Conservation (phyloP, 108 stramenopile species). For the Parietichytrium sp. region DNA sequence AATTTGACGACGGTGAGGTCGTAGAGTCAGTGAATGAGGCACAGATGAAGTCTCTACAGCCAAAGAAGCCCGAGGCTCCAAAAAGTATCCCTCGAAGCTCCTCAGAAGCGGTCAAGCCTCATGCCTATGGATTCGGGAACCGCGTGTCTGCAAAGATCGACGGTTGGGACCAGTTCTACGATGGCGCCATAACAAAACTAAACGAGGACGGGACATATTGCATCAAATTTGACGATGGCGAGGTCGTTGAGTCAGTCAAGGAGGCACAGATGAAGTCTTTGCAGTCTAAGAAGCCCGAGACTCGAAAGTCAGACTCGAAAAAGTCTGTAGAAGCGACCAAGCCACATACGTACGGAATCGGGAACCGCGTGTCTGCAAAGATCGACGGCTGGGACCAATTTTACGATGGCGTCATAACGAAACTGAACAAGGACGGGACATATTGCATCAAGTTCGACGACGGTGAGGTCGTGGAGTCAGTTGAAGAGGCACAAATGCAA, state of each 20-base stretch:
- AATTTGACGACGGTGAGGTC: conserved; percentile 27
- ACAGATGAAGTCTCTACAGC: neutral
- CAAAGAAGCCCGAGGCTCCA: neutral
- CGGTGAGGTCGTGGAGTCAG: neutral
- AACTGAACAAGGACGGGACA: neutral
- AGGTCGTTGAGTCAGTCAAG: neutral
- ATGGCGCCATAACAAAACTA: neutral
- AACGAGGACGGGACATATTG: neutral
- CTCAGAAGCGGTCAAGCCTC: neutral
- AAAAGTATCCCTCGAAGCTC: no score
- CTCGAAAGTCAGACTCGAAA: no score
- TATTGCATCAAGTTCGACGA: neutral
- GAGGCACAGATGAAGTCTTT: no score
- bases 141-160: neutral
- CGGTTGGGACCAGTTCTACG: conserved; percentile 28
- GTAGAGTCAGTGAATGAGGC: neutral
- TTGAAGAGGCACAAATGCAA: neutral
- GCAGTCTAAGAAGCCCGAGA: no score
- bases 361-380: neutral
- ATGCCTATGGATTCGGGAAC: neutral
- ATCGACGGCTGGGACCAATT: neutral
- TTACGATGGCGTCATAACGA: neutral
- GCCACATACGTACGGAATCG: neutral
- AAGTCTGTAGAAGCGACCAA: no score
- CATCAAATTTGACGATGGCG: conserved; percentile 27